Evolutionary conservation across 768 basidiomycete species (phyloP), one percentile per base, ranked within the genome.

Genomic region (Terana coerulea): DNA sequence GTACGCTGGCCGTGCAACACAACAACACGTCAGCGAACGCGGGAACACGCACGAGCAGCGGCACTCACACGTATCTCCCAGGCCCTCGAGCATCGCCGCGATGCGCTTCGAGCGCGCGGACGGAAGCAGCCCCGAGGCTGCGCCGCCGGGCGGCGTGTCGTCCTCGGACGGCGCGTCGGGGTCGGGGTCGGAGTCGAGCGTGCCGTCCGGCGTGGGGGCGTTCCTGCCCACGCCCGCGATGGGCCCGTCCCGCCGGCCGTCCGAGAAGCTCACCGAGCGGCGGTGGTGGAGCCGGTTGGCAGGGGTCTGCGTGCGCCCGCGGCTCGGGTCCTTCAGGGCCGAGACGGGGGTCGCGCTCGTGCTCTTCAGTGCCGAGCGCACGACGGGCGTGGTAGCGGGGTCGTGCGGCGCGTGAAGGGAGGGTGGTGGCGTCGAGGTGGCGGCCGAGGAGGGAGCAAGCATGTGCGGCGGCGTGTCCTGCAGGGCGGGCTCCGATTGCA

Each of bases 181-280:
- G 33, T 58, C 70, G 26, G 48, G 65, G 39, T 28, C 45, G 15
- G 28, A 42, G 25, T 57, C 59, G 39, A 68, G 66, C 17, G 21
- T 46, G 19, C 30, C 45, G 29, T 67, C 67, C 17, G 69, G 76
- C 12, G 70, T 72, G 14, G 69, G 67, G 31, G 67, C 67, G 43
- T 72, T 72, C 39, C 72, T 61, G 39, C 65, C 68, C 36, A 86
- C 67, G 3, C 86, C 91, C 47, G 74, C 73, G 40, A 97, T 97
- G n/a, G 90, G 92, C 2, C 95, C 95, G 28, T 88, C 85, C 54
- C 79, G 79, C 64, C 84, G 88, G 5, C 97, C 97, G 64, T 99
- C 97, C 22, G 94, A 97, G 71, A 99, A 99, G 67, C 92, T 95
- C 51, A 99, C 95, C 36, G 89, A 92, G 33, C 92, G 78, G n/a